Evolutionary conservation across 2,329 filamentous ascomycete genomes (phyloP), one percentile per base, ranked within the genome.

Genomic region (Phymatotrichopsis omnivora): DNA sequence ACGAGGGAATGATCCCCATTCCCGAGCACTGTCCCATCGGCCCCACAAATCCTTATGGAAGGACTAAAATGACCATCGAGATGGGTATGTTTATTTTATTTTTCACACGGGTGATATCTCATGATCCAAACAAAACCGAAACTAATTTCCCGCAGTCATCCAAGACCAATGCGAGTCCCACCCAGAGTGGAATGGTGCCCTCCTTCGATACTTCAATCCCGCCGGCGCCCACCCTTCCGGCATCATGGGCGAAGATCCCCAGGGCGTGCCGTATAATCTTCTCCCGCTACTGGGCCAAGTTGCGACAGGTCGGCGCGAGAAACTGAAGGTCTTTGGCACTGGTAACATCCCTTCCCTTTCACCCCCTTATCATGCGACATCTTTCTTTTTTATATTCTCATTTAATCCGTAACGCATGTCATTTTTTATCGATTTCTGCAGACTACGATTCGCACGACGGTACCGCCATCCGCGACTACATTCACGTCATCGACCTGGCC

Each of bases 1-100:
- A 95, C 68, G 79, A 82, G 57, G 82, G 93, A 73, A 98, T 98
- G 91, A 98, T 98, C 56, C 91, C 91, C 55, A 98, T 98, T 61
- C 91, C 91, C 40, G 91, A 98, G 70, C 73, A 84, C 66, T 98
- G 91, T 74, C 91, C 93, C 50, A 85, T 93, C 53, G 89, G 86
- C 40, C 85, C 91, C 11, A 98, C 91, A 57, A 98, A 96, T 73
- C 86, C 89, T 20, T 98, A 98, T 67, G 93, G 91, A 54, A 85
- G 85, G 67, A 98, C 91, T 55, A 98, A 98, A 72, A 80, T 84
- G 60, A 83, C 80, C 57, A 86, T 94, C 53, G 91, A 98, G 72
- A 55, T 58, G 57, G 40, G 52, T 55, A 43, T 25, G 46, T 52
- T 41, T 24, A 12, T 30, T 23, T 27, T n/a, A 28, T n/a, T 24